Conservation (phyloP, 2,329 filamentous ascomycete species). For the Calonectria henricotiae region DNA sequence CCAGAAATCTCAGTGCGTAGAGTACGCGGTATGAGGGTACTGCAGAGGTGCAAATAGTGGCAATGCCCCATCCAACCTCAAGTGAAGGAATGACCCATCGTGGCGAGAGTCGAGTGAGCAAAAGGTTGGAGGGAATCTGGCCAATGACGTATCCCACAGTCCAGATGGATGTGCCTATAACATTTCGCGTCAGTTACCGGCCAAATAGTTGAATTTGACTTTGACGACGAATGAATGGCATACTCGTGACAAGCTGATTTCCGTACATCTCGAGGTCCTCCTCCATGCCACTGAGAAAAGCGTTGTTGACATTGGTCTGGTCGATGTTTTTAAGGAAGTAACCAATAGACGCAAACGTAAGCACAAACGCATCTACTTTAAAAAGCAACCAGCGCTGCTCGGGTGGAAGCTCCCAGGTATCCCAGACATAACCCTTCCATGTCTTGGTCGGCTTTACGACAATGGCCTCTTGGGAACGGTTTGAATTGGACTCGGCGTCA, state of each 20-base stretch:
- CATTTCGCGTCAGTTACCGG: background rate
- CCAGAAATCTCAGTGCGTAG: conserved; percentile 41
- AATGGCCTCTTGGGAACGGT: conserved; percentile 23
- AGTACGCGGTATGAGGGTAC: conserved; percentile 36
- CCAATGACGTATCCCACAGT: conserved; percentile 42
- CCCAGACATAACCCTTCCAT: conserved; percentile 61
- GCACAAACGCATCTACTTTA: conserved; percentile 57
- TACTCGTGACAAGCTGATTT: conserved; percentile 47
- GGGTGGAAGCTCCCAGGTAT: conserved; percentile 56
- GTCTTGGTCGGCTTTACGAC: conserved; percentile 35
- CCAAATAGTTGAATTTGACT: too few species aligned
- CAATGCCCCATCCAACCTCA: conserved; percentile 43
- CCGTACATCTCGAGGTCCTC: conserved; percentile 45
- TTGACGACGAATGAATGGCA: background rate
- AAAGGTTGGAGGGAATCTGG: conserved; percentile 41
- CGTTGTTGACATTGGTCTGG: conserved; percentile 62
- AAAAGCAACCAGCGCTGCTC: conserved; percentile 57
- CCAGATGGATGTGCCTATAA: conserved; percentile 38
- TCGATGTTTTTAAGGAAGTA: conserved; percentile 59
- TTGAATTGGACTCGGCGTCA: conserved; percentile 16
- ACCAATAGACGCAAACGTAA: conserved; percentile 56
- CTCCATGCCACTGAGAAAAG: conserved; percentile 49
- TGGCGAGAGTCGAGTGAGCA: conserved; percentile 40
- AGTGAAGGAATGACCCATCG: conserved; percentile 45
- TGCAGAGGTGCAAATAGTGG: conserved; percentile 39